Evolutionary conservation across 257 asterid genomes (phyloP).

Genomic region (Solanum bulbocastanum): DNA sequence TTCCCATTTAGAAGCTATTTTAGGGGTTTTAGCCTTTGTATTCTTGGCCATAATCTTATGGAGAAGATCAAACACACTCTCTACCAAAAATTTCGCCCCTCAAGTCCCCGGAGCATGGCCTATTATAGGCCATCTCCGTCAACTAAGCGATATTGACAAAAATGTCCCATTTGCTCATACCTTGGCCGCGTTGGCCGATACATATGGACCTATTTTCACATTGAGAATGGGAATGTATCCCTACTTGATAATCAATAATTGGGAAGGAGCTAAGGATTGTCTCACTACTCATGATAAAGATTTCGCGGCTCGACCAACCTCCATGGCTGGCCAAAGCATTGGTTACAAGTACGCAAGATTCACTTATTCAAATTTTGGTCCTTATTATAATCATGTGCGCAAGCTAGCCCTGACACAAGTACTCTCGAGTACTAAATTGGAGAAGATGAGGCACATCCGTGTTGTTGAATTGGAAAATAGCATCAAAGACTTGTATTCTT

Average conservation of each 20-base stretch:
- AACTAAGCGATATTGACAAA: conserved; percentile 3
- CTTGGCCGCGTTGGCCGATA: conserved; percentile 29
- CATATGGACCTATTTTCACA: conserved; percentile 37
- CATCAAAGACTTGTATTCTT: conserved; percentile 10
- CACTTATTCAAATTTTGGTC: conserved; percentile 28
- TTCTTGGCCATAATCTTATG: not conserved
- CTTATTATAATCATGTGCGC: conserved; percentile 41
- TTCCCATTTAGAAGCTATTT: not conserved
- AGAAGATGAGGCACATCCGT: conserved; percentile 19
- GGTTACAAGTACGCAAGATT: conserved; percentile 38
- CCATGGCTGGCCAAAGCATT: conserved; percentile 24
- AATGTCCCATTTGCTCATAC: conserved; percentile 2
- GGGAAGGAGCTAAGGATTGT: conserved; percentile 47
- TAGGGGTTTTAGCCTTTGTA: not conserved
- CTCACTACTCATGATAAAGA: conserved; percentile 42
- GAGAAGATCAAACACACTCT: not conserved
- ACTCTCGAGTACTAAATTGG: conserved; percentile 35
- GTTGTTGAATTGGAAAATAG: not conserved
- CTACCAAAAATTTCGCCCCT: conserved; percentile 11
- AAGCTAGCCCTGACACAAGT: conserved; percentile 33
- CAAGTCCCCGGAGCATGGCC: conserved; percentile 49
- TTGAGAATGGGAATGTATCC: conserved; percentile 25
- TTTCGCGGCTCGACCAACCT: conserved; percentile 24
- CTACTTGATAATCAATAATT: conserved; percentile 25
- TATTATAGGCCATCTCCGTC: conserved; percentile 44